Base-by-base conservation (phyloP, 352 stramenopile genomes). In the Phytopythium ostracodes region DNA sequence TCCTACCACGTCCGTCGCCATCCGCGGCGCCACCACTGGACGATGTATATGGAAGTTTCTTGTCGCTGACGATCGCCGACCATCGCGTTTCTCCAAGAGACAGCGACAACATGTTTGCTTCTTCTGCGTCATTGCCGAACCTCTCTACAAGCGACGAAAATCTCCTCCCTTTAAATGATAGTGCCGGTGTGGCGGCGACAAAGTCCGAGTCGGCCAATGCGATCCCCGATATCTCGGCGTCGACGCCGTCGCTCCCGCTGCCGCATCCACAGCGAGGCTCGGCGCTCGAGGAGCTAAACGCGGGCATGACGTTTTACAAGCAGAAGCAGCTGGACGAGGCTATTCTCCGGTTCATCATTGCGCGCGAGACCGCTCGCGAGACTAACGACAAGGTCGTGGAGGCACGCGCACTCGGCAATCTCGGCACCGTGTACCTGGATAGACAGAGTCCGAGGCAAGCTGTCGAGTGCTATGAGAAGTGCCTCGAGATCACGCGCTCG, bases 261-360 rank as follows among this genome's bases (percentile, higher is more conserved):
- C 38, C 38, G 8, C 29, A 53, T 44, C 42, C 25, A 42, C 62
- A 53, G 36, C 29, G n/a, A 43, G 51, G 71, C 15, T 87, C 79
- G 4, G 75, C 84, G 4, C 55, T 94, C 17, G 71, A 88, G 12
- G 79, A 92, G 43, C 70, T 92, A 18, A 89, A 94, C 50, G 67
- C 77, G 12, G 84, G 84, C 8, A 94, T 94, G 84, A 68, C 78
- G 29, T 81, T 81, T 60, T 94, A 90, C 71, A 87, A 89, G 52
- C 68, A 87, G 55, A 84, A 88, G 29, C 70, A 67, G 15, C 51
- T 91, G 31, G 75, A 91, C 54, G 76, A 88, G 15, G 85, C 83
- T 4, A 56, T 92, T 24, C 52, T 76, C 2, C 79, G 76, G 8
- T 94, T 92, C 46, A 82, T 88, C 47, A 65, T 81, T 15, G 85